Percentiles rank a stretch among this genome's conserved stretches.
phyloP scores from a whole-genome alignment of 805 yeast species.

The Spathaspora boniae region DNA sequence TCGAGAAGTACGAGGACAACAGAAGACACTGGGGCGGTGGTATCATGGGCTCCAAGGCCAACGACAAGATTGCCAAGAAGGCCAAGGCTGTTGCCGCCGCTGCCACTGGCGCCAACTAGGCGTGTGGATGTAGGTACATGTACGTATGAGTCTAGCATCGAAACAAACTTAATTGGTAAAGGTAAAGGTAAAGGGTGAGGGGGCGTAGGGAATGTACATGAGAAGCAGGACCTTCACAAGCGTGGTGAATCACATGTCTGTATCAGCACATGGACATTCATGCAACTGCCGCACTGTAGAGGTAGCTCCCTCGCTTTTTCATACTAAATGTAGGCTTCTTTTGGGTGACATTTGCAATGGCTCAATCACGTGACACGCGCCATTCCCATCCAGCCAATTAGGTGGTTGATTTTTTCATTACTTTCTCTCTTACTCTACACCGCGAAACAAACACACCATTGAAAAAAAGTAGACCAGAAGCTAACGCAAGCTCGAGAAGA shows the following conservation, averaged over 20 bases:
- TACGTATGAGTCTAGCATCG: too few relatives aligned
- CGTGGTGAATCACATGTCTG: too few relatives aligned
- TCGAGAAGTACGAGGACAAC: slow-evolving; percentile 89
- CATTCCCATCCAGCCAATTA: slow-evolving; percentile 21
- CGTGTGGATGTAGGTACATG: background rate
- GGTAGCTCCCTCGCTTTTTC: too few relatives aligned
- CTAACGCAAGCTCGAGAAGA: slow-evolving; percentile 5
- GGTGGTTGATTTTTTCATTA: slow-evolving; percentile 23
- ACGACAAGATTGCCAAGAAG: slow-evolving; percentile 76
- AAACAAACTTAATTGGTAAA: too few relatives aligned
- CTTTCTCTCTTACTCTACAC: too few relatives aligned
- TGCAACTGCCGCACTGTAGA: too few relatives aligned
- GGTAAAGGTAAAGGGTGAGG: too few relatives aligned
- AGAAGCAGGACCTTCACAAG: too few relatives aligned
- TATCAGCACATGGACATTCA: too few relatives aligned
- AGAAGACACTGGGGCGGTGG: slow-evolving; percentile 99
- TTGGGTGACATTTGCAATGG: too few relatives aligned
- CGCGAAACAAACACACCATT: slow-evolving; percentile 5
- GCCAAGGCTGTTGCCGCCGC: slow-evolving; percentile 51
- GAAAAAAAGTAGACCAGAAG: slow-evolving; percentile 2
- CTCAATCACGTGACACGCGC: background rate
- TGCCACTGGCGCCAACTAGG: slow-evolving; percentile 9
- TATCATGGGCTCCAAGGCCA: slow-evolving; percentile 92
- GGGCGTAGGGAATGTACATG: too few relatives aligned
- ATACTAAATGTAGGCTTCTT: too few relatives aligned